Conservation (phyloP, 2,329 filamentous ascomycete species). For the Fusarium anthophilum region DNA sequence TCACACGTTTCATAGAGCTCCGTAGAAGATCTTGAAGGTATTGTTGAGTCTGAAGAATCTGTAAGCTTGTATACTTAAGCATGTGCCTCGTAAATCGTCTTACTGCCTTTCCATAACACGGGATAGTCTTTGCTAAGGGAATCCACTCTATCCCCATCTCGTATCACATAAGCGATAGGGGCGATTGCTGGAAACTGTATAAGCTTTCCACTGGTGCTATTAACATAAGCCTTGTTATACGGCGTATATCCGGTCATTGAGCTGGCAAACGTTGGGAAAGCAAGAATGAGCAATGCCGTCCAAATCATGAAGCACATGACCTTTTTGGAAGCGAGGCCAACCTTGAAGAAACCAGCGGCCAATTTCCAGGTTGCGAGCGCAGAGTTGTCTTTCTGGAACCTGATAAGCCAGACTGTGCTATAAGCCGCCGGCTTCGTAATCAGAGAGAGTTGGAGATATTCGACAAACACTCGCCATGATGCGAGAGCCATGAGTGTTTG, state of each 20-base stretch:
- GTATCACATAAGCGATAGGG: not conserved
- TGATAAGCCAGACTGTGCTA: not conserved
- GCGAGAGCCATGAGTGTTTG: not conserved
- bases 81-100: not conserved
- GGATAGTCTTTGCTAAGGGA: not conserved
- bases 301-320: not conserved
- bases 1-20: too few species aligned
- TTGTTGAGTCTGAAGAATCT: too few species aligned
- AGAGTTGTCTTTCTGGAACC: not conserved
- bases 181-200: rapidly evolving
- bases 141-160: not conserved
- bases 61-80: too few species aligned
- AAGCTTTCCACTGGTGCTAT: rapidly evolving
- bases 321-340: not conserved
- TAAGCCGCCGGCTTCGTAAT: not conserved
- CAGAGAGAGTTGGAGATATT: conserved; percentile 10
- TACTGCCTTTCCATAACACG: not conserved
- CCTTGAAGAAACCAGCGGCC: rapidly evolving
- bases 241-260: conserved; percentile 26
- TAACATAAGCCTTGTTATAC: not conserved
- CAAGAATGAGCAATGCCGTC: not conserved
- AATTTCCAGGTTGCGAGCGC: not conserved
- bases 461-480: conserved; percentile 7
- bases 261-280: not conserved
- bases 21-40: too few species aligned